These are phyloP conservation scores for Colletotrichum euphorbiae DNA, from an alignment of 2,329 filamentous ascomycete genomes.

Conservation along the genomic window DNA sequence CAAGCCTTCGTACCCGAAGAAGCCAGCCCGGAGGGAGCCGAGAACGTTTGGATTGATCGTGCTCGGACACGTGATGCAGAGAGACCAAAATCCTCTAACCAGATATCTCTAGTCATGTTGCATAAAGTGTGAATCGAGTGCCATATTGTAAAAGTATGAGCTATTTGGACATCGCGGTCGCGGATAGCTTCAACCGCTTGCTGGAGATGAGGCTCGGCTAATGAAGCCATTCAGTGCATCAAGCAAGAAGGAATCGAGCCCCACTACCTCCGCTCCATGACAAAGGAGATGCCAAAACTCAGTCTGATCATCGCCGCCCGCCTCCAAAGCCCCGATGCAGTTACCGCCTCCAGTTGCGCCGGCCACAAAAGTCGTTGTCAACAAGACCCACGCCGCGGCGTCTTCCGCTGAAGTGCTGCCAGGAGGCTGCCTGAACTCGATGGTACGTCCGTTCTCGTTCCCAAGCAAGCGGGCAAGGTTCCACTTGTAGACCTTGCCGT, in stretches of 20 bases:
- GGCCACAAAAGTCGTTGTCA: slow-evolving; percentile 50
- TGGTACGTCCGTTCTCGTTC: slow-evolving; percentile 42
- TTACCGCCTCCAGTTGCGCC: slow-evolving; percentile 43
- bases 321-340: slow-evolving; percentile 19
- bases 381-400: slow-evolving; percentile 47
- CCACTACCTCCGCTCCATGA: slow-evolving; percentile 27
- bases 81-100: neutral
- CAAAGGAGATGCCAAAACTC: slow-evolving; percentile 37
- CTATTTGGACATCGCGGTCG: no score
- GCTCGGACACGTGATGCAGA: neutral
- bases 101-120: neutral
- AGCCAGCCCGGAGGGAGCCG: neutral
- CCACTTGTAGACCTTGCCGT: slow-evolving; percentile 56
- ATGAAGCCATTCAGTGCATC: slow-evolving; percentile 25
- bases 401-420: slow-evolving; percentile 48
- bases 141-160: no score
- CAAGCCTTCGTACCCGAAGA: slow-evolving; percentile 24
- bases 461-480: slow-evolving; percentile 49
- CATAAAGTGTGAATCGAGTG: neutral
- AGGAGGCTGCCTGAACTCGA: slow-evolving; percentile 53
- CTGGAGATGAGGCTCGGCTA: neutral
- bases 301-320: slow-evolving; percentile 15
- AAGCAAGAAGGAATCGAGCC: slow-evolving; percentile 32
- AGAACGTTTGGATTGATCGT: neutral
- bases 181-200: neutral